phyloP scores from a whole-genome alignment of 306 rosid genomes.

The Quercus gilva region DNA sequence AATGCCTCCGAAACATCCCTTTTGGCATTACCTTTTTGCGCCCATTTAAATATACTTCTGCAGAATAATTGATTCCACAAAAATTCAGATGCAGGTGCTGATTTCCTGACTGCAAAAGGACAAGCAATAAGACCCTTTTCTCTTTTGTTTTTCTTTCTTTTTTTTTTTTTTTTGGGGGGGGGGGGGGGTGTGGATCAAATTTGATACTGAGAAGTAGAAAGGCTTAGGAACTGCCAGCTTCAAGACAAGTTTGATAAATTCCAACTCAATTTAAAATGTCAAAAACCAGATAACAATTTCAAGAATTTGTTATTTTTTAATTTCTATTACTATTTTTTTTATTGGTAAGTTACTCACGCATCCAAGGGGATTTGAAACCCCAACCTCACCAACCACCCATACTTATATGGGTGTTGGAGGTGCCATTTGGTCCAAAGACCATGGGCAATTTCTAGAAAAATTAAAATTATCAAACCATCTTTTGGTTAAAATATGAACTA shows the following conservation, averaged over 20 bases:
- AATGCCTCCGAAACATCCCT: conserved; percentile 95
- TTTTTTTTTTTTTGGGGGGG: background rate
- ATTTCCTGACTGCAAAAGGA: conserved; percentile 49
- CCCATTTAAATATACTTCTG: conserved; percentile 81
- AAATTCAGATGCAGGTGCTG: conserved; percentile 81
- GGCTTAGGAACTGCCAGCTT: background rate
- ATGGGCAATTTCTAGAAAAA: background rate
- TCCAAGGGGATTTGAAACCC: too few relatives aligned
- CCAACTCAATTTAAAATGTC: background rate
- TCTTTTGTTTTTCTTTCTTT: too few relatives aligned
- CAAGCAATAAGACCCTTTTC: conserved; percentile 3
- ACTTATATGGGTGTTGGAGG: too few relatives aligned
- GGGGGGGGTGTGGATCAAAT: background rate
- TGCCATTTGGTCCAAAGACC: too few relatives aligned
- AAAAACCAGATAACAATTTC: background rate
- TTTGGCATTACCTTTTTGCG: conserved; percentile 59
- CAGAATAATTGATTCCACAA: conserved; percentile 88
- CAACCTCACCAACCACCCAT: too few relatives aligned
- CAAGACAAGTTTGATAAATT: background rate
- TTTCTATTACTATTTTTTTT: too few relatives aligned
- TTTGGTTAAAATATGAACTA: background rate
- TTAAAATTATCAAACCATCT: background rate
- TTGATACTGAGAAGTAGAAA: background rate
- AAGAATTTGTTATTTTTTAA: too few relatives aligned
- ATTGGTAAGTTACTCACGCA: too few relatives aligned